Evolutionary conservation across 345 rosid species (phyloP), one percentile per base, ranked within the genome.

Genomic region (Brassica nigra): DNA sequence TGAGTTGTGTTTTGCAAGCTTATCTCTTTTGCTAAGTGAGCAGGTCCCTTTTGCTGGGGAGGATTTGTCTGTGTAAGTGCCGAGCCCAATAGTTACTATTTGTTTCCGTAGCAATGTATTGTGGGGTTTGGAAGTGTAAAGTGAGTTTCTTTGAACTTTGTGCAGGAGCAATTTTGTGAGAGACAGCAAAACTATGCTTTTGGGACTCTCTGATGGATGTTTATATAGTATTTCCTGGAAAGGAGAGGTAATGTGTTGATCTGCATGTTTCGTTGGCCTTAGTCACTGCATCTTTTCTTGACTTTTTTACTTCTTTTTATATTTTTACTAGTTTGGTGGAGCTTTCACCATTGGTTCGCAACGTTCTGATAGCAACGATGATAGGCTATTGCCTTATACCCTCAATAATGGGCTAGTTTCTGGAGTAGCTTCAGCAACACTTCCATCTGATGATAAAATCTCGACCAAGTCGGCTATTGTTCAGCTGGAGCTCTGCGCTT

Each of bases 151-250:
- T 77, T 20, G 0, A 70, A 31, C 75, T 78, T 66, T 29, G 37
- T 28, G 62, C 86, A 92, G 99, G 95, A 95, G 99, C 86, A 94
- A 94, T 79, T 88, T 90, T 83, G 96, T 94, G 73, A 83, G 88
- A 58, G 95, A 90, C 69, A 82, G 80, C 82, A 92, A 86, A 80
- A 84, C 91, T 85, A 84, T 92, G 92, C 82, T 92, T 30, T 73
- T 95, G 82, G 99, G 99, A 74, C 97, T 95, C 76, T 91, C 97
- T 37, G 83, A 88, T 82, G 99, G 99, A 78, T 89, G 87, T 78
- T 81, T 95, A 49, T 91, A 88, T 79, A 86, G 89, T 71, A 87
- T 92, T 70, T 95, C 99, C 23, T 95, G 99, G 99, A 95, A 92
- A 80, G 99, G 97, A 67, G 97, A 95, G 99, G 99, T 95, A 91